Conservation (phyloP, 2,329 filamentous ascomycete genomes). For the Aspergillus glaucus region DNA sequence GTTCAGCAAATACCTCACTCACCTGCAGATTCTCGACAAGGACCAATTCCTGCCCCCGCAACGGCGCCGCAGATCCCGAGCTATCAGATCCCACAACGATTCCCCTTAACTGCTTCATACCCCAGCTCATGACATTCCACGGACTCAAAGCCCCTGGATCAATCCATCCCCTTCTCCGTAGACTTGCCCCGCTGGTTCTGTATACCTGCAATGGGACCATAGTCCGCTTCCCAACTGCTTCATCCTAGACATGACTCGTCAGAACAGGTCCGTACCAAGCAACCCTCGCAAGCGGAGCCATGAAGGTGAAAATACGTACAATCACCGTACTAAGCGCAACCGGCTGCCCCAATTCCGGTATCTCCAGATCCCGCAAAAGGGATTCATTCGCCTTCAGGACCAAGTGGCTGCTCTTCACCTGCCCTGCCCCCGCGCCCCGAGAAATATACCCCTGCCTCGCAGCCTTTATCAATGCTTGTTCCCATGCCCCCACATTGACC, state of each 20-base stretch:
- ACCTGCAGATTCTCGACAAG: constrained; percentile 55
- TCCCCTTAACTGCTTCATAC: constrained; percentile 60
- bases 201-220: constrained; percentile 69
- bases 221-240: constrained; percentile 63
- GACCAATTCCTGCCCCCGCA: constrained; percentile 41
- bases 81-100: constrained; percentile 43
- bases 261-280: background rate
- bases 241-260: constrained; percentile 40
- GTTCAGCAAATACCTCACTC: constrained; percentile 2
- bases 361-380: constrained; percentile 66
- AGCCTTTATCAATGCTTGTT: constrained; percentile 64
- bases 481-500: constrained; percentile 76
- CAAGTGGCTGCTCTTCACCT: constrained; percentile 41
- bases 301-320: constrained; percentile 27
- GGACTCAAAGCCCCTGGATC: constrained; percentile 47
- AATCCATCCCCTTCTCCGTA: constrained; percentile 63
- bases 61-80: constrained; percentile 21
- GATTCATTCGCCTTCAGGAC: constrained; percentile 52
- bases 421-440: constrained; percentile 18
- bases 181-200: constrained; percentile 56
- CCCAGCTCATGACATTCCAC: constrained; percentile 69
- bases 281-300: background rate
- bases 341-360: constrained; percentile 71
- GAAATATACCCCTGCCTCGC: constrained; percentile 57
- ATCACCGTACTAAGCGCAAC: constrained; percentile 74